phyloP scores from a whole-genome alignment of 805 yeast genomes.

The Kodamaea sagamina region DNA sequence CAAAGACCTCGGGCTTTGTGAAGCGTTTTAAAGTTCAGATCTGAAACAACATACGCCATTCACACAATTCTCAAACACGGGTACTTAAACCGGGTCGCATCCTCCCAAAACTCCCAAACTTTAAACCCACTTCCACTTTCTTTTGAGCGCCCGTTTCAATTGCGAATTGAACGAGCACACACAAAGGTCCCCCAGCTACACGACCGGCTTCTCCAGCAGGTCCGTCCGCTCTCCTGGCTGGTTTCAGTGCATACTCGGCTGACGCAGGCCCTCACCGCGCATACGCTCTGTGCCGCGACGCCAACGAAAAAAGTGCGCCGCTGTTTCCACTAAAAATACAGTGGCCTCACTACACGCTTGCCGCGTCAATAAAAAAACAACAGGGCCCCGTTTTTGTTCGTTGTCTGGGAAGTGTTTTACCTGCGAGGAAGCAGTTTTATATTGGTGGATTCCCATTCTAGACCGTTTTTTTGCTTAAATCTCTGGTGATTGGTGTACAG shows the following conservation, averaged over 20 bases:
- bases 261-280: conserved; percentile 4
- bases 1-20: conserved; percentile 14
- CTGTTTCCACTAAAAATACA: too few relatives aligned
- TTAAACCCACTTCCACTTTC: conserved; percentile 5
- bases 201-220: too few relatives aligned
- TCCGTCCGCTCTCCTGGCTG: too few relatives aligned
- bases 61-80: conserved; percentile 14
- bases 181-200: too few relatives aligned
- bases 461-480: background rate
- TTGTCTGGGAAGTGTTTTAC: conserved; percentile 4
- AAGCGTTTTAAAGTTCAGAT: conserved; percentile 19
- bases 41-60: conserved; percentile 15
- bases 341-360: background rate
- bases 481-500: too few relatives aligned
- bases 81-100: conserved; percentile 6
- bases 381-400: conserved; percentile 1
- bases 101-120: conserved; percentile 7
- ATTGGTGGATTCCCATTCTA: background rate
- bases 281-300: background rate
- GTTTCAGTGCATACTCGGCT: conserved; percentile 3
- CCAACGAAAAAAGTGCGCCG: conserved; percentile 1
- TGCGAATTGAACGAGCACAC: background rate
- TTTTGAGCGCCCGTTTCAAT: conserved; percentile 6
- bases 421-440: background rate
- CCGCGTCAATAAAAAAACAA: conserved; percentile 5